Conservation (phyloP, 805 yeast genomes). For the Lipomyces lipofer region DNA sequence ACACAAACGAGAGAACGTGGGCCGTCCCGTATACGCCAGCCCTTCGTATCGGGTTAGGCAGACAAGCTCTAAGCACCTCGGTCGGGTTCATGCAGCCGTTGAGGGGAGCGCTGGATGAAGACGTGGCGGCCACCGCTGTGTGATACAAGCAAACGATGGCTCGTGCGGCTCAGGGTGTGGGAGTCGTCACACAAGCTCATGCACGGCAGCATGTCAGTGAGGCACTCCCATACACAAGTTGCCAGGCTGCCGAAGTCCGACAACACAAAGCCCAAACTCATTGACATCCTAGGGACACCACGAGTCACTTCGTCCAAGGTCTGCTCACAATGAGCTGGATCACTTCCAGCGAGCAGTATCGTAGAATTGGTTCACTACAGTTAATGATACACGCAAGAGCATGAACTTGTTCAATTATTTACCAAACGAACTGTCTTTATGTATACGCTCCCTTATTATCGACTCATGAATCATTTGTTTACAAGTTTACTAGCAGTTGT, state of each 20-base stretch:
- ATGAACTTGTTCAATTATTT: background rate
- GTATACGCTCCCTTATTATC: background rate
- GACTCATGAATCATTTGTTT: background rate
- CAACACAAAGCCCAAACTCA: no score
- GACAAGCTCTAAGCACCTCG: background rate
- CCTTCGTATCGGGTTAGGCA: background rate
- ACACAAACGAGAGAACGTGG: background rate
- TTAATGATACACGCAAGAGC: no score
- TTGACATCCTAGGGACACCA: no score
- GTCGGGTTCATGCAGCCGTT: background rate
- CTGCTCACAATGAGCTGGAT: no score
- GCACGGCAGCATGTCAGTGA: no score
- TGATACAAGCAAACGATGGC: background rate
- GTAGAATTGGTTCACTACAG: no score
- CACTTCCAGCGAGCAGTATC: no score
- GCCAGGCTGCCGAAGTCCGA: no score
- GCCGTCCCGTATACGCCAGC: background rate
- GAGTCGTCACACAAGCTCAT: no score
- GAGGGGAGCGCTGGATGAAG: background rate
- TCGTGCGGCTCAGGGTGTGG: background rate
- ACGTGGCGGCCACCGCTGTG: conserved; percentile 1
- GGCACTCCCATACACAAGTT: no score
- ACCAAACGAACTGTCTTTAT: no score
- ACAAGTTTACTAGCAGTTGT: background rate
- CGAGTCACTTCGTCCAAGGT: no score